Evolutionary conservation across 306 rosid genomes (phyloP).

Genomic region (Cotoneaster glaucophyllus): DNA sequence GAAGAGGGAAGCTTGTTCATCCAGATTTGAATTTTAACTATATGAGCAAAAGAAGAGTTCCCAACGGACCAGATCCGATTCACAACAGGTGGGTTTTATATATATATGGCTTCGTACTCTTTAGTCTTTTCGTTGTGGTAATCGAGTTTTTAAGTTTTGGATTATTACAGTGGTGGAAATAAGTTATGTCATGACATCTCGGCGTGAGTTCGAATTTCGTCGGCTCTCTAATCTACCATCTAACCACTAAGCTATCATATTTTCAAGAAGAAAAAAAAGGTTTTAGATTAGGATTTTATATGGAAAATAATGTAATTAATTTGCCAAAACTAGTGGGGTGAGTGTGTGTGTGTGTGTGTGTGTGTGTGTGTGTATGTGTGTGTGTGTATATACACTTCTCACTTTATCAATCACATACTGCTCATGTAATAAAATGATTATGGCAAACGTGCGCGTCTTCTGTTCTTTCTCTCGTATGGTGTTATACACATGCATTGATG

Average conservation of each 20-base stretch:
- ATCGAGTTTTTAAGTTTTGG: not conserved
- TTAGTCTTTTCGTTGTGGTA: not conserved
- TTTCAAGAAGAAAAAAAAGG: too few species aligned
- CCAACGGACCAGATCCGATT: constrained; percentile 93
- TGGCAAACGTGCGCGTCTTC: not conserved
- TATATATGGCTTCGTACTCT: not conserved
- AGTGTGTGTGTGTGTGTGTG: not conserved
- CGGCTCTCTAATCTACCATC: too few species aligned
- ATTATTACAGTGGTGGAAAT: not conserved
- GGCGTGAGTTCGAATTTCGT: too few species aligned
- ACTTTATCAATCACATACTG: not conserved
- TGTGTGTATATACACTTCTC: not conserved
- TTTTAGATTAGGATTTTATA: not conserved
- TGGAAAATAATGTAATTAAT: not conserved
- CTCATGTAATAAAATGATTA: not conserved
- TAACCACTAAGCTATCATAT: too few species aligned
- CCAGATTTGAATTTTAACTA: constrained; percentile 53
- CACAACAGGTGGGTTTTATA: constrained; percentile 65
- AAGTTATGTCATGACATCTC: too few species aligned
- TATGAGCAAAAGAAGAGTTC: constrained; percentile 86
- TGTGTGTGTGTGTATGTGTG: too few species aligned
- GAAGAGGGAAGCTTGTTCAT: constrained; percentile 30
- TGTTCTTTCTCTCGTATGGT: not conserved
- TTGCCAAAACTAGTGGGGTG: not conserved
- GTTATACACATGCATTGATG: not conserved